Percentiles rank a stretch among this genome's conserved stretches.
phyloP scores from a whole-genome alignment of 1,139 yeast species.

The Taphrina deformans region DNA sequence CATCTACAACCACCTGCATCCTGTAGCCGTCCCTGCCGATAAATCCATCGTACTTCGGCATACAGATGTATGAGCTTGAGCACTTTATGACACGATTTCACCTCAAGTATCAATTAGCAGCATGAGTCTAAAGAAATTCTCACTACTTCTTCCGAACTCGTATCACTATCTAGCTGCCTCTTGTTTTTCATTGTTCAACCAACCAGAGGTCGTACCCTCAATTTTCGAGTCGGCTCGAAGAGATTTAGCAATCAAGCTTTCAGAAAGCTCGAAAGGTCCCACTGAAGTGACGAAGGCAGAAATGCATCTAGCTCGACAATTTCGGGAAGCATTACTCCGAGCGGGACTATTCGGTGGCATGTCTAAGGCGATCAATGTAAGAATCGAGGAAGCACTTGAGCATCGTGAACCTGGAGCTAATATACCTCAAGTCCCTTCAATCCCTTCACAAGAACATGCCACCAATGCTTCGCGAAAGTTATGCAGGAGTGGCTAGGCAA shows the following conservation, averaged over 20 bases:
- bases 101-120: no score
- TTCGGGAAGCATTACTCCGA: constrained; percentile 18
- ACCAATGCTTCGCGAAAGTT: not conserved
- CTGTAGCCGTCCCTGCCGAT: no score
- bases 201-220: constrained; percentile 2
- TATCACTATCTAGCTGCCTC: constrained; percentile 31
- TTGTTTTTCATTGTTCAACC: constrained; percentile 22
- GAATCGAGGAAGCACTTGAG: not conserved
- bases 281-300: not conserved
- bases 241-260: not conserved
- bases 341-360: constrained; percentile 31
- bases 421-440: constrained; percentile 10
- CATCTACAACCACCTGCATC: no score
- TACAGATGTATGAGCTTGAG: no score
- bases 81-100: no score
- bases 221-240: constrained; percentile 1
- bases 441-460: constrained; percentile 29
- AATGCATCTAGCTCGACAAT: constrained; percentile 28
- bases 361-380: constrained; percentile 31
- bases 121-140: constrained; percentile 19
- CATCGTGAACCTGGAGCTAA: not conserved
- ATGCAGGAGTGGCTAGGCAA: not conserved
- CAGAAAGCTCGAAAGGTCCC: not conserved
- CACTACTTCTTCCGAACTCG: constrained; percentile 2
- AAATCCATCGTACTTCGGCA: no score